Evolutionary conservation across 352 stramenopile species (phyloP).

Genomic region (Elongisporangium prolatum): DNA sequence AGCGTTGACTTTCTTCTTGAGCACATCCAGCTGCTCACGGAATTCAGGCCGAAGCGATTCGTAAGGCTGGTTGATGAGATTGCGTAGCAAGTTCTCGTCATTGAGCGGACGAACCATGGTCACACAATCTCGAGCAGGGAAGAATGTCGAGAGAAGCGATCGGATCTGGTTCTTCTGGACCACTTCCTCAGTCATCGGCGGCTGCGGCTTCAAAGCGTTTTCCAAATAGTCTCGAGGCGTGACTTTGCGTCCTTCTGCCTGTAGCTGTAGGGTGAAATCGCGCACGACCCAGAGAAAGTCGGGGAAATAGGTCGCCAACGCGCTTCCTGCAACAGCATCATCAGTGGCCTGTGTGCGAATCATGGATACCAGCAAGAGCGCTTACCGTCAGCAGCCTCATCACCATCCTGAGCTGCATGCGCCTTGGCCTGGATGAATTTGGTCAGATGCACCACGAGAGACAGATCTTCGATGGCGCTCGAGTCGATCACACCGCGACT

Average conservation of each 20-base stretch:
- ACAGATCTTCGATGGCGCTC: conserved; percentile 70
- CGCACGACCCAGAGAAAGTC: conserved; percentile 77
- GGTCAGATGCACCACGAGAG: conserved; percentile 71
- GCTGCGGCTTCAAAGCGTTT: conserved; percentile 58
- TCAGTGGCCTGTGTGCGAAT: not conserved
- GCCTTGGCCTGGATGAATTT: conserved; percentile 64
- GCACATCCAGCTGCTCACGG: conserved; percentile 43
- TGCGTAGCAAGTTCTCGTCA: conserved; percentile 53
- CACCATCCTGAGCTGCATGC: conserved; percentile 3
- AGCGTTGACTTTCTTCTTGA: conserved; percentile 54
- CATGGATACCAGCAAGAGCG: not conserved
- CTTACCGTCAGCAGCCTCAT: not conserved
- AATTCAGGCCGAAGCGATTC: conserved; percentile 61
- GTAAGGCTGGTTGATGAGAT: conserved; percentile 49
- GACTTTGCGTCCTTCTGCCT: conserved; percentile 53
- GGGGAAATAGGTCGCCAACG: conserved; percentile 60
- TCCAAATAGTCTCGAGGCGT: conserved; percentile 70
- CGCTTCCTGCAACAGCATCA: conserved; percentile 13
- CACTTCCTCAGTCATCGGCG: conserved; percentile 34
- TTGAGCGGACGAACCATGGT: conserved; percentile 74
- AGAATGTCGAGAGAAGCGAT: conserved; percentile 54
- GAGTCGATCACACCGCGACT: conserved; percentile 70
- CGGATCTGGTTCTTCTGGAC: conserved; percentile 64
- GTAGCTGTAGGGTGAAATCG: conserved; percentile 66
- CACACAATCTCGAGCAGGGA: conserved; percentile 68